Conservation (phyloP, 2,329 filamentous ascomycete species). For the Aspergillus viridinutans region DNA sequence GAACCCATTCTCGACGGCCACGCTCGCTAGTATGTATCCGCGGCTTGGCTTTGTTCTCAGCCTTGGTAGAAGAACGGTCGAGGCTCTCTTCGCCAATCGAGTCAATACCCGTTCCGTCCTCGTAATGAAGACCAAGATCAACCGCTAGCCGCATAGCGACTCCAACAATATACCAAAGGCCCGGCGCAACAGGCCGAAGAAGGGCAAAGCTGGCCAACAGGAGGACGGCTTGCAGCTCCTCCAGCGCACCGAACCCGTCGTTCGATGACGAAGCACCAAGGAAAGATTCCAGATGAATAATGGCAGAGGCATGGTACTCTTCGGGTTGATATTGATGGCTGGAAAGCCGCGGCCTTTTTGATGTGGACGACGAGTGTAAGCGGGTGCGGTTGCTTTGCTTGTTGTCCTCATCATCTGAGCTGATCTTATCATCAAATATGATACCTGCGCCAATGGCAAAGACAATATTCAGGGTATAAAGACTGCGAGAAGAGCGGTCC, state of each 20-base stretch:
- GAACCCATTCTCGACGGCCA: slow-evolving; percentile 72
- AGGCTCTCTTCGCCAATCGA: slow-evolving; percentile 39
- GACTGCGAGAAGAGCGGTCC: slow-evolving; percentile 68
- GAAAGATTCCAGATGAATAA: slow-evolving; percentile 84
- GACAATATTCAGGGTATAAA: slow-evolving; percentile 96
- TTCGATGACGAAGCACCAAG: slow-evolving; percentile 60
- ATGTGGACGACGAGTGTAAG: slow-evolving; percentile 25
- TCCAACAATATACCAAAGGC: slow-evolving; percentile 95
- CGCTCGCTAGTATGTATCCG: slow-evolving; percentile 53
- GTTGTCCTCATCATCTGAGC: slow-evolving; percentile 23
- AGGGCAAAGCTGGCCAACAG: slow-evolving; percentile 88
- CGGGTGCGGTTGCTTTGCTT: slow-evolving; percentile 19
- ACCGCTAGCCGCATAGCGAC: slow-evolving; percentile 87
- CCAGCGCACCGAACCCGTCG: slow-evolving; percentile 74
- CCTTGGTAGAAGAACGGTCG: slow-evolving; percentile 8
- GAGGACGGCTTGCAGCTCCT: slow-evolving; percentile 90
- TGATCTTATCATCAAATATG: slow-evolving; percentile 60
- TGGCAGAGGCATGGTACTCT: slow-evolving; percentile 92
- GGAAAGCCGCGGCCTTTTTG: slow-evolving; percentile 51
- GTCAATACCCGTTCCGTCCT: slow-evolving; percentile 70
- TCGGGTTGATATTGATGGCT: slow-evolving; percentile 73
- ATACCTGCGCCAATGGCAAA: slow-evolving; percentile 95
- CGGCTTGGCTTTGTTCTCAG: slow-evolving; percentile 23
- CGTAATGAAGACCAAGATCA: slow-evolving; percentile 87
- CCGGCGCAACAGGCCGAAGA: slow-evolving; percentile 83